phyloP scores from a whole-genome alignment of 176 grass and related monocot genomes.

The Aegilops longissima region DNA sequence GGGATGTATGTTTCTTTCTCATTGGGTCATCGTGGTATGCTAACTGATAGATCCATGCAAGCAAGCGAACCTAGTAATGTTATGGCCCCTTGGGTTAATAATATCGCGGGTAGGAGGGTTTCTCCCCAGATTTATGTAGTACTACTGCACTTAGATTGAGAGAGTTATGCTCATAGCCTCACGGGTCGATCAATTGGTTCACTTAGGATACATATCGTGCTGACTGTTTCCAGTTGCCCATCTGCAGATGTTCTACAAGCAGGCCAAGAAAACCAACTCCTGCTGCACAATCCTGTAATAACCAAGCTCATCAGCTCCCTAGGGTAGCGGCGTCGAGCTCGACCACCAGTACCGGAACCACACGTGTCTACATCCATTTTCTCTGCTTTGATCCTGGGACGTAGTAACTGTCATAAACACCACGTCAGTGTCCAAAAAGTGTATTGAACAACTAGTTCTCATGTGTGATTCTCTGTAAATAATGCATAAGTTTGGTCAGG shows the following conservation, averaged over 20 bases:
- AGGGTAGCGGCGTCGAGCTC: not conserved
- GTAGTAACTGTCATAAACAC: not conserved
- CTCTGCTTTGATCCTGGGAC: not conserved
- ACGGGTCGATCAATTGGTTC: not conserved
- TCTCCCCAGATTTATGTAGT: not conserved
- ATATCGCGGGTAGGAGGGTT: not conserved
- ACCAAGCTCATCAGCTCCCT: not conserved
- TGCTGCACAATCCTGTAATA: conserved; percentile 72
- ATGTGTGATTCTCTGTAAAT: conserved; percentile 27
- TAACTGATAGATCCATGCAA: not conserved
- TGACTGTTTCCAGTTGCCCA: not conserved
- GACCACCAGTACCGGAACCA: not conserved
- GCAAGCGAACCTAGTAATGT: not conserved
- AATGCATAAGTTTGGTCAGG: not conserved
- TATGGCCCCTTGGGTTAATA: not conserved
- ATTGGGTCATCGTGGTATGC: not conserved
- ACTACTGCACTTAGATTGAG: not conserved
- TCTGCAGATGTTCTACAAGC: conserved; percentile 96
- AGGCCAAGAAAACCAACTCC: conserved; percentile 89
- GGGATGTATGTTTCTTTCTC: not conserved
- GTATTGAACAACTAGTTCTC: not conserved
- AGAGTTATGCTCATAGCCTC: not conserved
- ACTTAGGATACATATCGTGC: not conserved
- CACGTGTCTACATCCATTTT: not conserved
- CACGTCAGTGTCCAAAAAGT: not conserved